phyloP scores from a whole-genome alignment of 139 green algal genomes.

The Chlamydomonas incerta region DNA sequence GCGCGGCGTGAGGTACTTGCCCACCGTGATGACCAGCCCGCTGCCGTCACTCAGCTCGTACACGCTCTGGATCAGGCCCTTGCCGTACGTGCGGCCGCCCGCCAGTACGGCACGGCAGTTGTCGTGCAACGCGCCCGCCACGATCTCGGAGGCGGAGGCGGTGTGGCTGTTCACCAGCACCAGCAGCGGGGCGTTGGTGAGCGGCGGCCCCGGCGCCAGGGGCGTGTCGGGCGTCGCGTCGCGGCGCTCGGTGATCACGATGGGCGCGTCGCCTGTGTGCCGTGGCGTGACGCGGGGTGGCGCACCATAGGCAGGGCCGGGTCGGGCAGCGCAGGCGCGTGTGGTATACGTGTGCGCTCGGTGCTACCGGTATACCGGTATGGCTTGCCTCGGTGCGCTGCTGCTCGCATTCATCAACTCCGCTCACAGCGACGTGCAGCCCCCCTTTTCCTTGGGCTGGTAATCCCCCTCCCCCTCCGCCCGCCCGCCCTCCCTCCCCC shows the following conservation, averaged over 20 bases:
- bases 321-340: too few relatives aligned
- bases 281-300: too few relatives aligned
- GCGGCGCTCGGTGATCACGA: conserved; percentile 79
- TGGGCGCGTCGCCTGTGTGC: conserved; percentile 58
- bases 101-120: conserved; percentile 95
- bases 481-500: too few relatives aligned
- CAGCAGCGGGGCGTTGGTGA: conserved; percentile 48
- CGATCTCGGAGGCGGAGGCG: conserved; percentile 91
- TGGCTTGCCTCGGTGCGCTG: too few relatives aligned
- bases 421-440: too few relatives aligned
- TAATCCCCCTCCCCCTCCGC: too few relatives aligned
- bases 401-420: too few relatives aligned
- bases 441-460: too few relatives aligned
- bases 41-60: conserved; percentile 94
- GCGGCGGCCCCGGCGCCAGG: conserved; percentile 51
- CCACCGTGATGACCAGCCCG: conserved; percentile 93
- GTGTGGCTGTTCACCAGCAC: conserved; percentile 92
- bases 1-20: conserved; percentile 94
- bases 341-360: too few relatives aligned
- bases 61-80: conserved; percentile 96
- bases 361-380: too few relatives aligned
- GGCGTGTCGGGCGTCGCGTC: conserved; percentile 39
- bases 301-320: too few relatives aligned
- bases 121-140: conserved; percentile 93
- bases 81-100: conserved; percentile 92